Base-by-base conservation (phyloP, 768 basidiomycete genomes). In the Boletus huronensis region DNA sequence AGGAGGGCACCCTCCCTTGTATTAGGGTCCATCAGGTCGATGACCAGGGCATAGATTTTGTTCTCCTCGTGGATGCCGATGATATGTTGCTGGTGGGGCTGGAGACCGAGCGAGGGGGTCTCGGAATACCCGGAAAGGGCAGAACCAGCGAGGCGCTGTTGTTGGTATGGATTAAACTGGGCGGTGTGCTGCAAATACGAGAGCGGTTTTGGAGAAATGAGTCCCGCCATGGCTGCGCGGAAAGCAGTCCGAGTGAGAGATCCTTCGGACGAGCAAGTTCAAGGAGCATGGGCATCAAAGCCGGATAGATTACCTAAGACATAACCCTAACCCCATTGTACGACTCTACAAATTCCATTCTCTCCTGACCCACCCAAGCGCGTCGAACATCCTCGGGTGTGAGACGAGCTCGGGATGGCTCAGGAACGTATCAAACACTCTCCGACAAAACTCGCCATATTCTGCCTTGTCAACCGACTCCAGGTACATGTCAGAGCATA, bases 1-100 rank as follows among this genome's bases (percentile, higher is more conserved):
- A 98, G 79, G 46, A 99, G 76, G 2, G 97, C 96, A 2, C 79
- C 80, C 68, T 99, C 97, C 58, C 96, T 81, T n/a, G 87, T 83
- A 52, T 77, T 81, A 1, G 88, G 84, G 64, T 92, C 87, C 78
- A 90, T 80, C 26, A 96, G 75, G 53, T 96, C 91, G 60, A 93
- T 84, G 55, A 98, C 94, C 49, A 98, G 80, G 11, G 79, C 77
- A 72, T 93, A 96, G 41, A 99, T 97, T 76, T 97, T 95, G 61
- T 77, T 77, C 66, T 88, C 87, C 58, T 89, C 87, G 34, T 82
- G 82, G 21, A 79, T 69, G 21, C 67, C 67, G 58, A 77, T 68
- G n/a, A 83, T 76, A 3, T 80, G 76, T 57, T 84, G 84, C 8
- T 80, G 77, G 43, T 85, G 74, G 6, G 79, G 73, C 10, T 80